Conservation (phyloP, 805 yeast species). For the Candida chilensis region DNA sequence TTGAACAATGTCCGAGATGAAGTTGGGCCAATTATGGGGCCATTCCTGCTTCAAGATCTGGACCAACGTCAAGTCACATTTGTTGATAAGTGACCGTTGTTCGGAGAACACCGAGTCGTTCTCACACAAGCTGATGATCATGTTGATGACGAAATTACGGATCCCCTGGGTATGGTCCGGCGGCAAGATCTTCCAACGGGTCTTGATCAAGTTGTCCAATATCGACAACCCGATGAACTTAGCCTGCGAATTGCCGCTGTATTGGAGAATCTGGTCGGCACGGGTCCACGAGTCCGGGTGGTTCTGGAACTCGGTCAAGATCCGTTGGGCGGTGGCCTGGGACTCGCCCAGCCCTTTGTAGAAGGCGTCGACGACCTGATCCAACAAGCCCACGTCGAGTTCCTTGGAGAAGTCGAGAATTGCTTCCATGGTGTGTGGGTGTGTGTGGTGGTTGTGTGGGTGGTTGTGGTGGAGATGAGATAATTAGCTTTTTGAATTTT, state of each 20-base stretch:
- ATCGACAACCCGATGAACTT: slow-evolving; percentile 89
- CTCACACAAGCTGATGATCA: slow-evolving; percentile 88
- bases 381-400: slow-evolving; percentile 71
- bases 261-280: slow-evolving; percentile 81
- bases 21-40: slow-evolving; percentile 98
- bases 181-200: slow-evolving; percentile 91
- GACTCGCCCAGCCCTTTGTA: slow-evolving; percentile 72
- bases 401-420: slow-evolving; percentile 82
- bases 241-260: slow-evolving; percentile 72
- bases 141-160: slow-evolving; percentile 85
- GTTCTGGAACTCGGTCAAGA: slow-evolving; percentile 78
- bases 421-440: slow-evolving; percentile 66
- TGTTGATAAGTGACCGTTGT: slow-evolving; percentile 80
- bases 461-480: too few species aligned
- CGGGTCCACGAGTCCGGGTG: slow-evolving; percentile 94
- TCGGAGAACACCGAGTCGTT: slow-evolving; percentile 62
- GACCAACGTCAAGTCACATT: slow-evolving; percentile 89
- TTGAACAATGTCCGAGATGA: slow-evolving; percentile 85
- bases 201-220: slow-evolving; percentile 80
- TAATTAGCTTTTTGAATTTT: too few species aligned
- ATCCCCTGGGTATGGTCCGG: slow-evolving; percentile 86
- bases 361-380: slow-evolving; percentile 77
- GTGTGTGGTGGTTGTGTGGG: too few species aligned
- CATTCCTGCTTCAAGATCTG: slow-evolving; percentile 95
- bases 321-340: slow-evolving; percentile 62